These are phyloP conservation scores for Neofusicoccum umdonicola DNA, from an alignment of 2,329 filamentous ascomycete species.

Conservation along the genomic window DNA sequence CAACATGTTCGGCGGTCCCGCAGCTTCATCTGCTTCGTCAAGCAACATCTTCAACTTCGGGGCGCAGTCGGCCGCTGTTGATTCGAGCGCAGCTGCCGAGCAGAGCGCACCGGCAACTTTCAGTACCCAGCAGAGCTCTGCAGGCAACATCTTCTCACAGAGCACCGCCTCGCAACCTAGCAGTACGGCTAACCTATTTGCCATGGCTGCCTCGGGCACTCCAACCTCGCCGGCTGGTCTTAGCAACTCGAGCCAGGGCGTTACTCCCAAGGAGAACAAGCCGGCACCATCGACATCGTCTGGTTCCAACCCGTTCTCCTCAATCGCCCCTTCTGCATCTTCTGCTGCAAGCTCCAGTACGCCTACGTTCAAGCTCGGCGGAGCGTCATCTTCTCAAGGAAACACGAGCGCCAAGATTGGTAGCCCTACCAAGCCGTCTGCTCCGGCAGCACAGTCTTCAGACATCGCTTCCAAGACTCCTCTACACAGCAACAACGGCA, in stretches of 20 bases:
- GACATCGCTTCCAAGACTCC: not conserved
- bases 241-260: not conserved
- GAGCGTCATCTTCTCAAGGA: not conserved
- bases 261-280: not conserved
- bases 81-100: not conserved
- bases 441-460: not conserved
- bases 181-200: not conserved
- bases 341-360: not conserved
- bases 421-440: not conserved
- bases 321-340: not conserved
- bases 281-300: not conserved
- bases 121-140: not conserved
- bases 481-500: not conserved
- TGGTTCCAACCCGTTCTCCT: not conserved
- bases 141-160: not conserved
- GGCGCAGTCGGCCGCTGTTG: not conserved
- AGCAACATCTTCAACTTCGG: not conserved
- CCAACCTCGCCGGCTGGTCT: not conserved
- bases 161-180: not conserved
- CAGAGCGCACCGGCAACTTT: not conserved
- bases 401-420: not conserved
- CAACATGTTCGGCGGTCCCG: not conserved
- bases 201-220: not conserved
- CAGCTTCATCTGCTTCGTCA: not conserved
- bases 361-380: not conserved